Conservation (phyloP, 2,329 filamentous ascomycete genomes). For the Colletotrichum chrysophilum region DNA sequence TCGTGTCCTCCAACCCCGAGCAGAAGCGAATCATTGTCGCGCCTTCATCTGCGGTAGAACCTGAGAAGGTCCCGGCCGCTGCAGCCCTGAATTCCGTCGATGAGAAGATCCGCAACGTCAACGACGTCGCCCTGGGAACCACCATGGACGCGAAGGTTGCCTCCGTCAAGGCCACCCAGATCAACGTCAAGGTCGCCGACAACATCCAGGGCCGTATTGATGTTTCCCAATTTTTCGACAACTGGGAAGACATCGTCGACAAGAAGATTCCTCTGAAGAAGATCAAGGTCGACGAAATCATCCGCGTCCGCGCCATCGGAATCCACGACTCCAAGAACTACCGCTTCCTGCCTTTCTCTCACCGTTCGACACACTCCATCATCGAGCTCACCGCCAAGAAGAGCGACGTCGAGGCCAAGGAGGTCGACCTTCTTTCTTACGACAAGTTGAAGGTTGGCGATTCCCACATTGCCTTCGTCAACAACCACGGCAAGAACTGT, state of each 20-base stretch:
- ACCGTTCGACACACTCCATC: constrained; percentile 80
- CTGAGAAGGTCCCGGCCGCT: constrained; percentile 28
- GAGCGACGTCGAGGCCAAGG: constrained; percentile 60
- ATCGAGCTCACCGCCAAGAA: constrained; percentile 87
- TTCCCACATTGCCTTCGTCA: constrained; percentile 82
- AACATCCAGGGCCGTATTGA: constrained; percentile 93
- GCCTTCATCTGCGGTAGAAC: constrained; percentile 50
- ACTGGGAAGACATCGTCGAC: constrained; percentile 85
- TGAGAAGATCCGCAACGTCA: constrained; percentile 63
- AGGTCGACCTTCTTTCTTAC: constrained; percentile 64
- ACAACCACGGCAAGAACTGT: constrained; percentile 81
- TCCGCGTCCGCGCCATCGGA: constrained; percentile 81
- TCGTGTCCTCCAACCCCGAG: constrained; percentile 74
- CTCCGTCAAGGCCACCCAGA: constrained; percentile 88
- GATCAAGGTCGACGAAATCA: constrained; percentile 73
- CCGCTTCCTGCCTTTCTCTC: constrained; percentile 88
- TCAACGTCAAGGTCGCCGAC: constrained; percentile 89
- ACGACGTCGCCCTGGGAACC: constrained; percentile 76
- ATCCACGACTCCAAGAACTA: constrained; percentile 91
- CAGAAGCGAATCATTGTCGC: constrained; percentile 70
- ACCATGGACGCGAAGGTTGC: constrained; percentile 77
- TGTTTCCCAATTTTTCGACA: constrained; percentile 87
- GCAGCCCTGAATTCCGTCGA: constrained; percentile 63
- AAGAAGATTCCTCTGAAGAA: constrained; percentile 79
- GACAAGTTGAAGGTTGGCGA: constrained; percentile 76